Percentiles rank a stretch among this genome's conserved stretches.
These are phyloP conservation scores for Torulaspora quercuum DNA, from an alignment of 805 yeast species.

Conservation along the genomic window DNA sequence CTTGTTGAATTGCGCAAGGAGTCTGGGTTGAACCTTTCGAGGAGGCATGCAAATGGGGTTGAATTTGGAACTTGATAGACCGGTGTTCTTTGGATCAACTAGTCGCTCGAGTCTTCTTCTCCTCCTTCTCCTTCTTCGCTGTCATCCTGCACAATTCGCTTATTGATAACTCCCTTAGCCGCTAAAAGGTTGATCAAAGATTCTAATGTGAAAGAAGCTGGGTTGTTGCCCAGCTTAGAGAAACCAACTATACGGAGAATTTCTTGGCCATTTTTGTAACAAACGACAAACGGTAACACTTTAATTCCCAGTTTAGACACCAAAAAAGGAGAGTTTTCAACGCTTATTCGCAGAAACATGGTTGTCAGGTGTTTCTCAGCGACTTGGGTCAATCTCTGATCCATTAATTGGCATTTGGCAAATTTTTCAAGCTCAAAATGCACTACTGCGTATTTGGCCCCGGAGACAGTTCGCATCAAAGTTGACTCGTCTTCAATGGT, in stretches of 20 bases:
- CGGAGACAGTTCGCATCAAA: constrained; percentile 50
- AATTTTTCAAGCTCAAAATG: constrained; percentile 65
- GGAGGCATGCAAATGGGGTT: no score
- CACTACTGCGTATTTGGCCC: constrained; percentile 44
- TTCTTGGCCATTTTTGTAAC: constrained; percentile 60
- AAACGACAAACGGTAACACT: constrained; percentile 66
- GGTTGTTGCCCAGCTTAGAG: constrained; percentile 51
- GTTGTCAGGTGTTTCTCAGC: constrained; percentile 58
- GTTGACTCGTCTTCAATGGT: constrained; percentile 51
- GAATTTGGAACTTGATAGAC: no score
- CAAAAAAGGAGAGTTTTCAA: constrained; percentile 67
- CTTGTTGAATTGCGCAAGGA: no score
- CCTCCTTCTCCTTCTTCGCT: not conserved
- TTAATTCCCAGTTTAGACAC: constrained; percentile 60
- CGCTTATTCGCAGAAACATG: constrained; percentile 53
- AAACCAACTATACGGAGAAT: constrained; percentile 64
- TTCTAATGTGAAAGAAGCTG: constrained; percentile 46
- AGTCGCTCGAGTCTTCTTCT: constrained; percentile 1
- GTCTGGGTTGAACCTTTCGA: no score
- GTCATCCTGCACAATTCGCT: constrained; percentile 16
- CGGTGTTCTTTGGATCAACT: not conserved
- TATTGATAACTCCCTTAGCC: constrained; percentile 15
- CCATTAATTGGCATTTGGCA: constrained; percentile 58
- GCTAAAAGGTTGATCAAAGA: constrained; percentile 45
- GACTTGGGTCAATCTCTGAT: constrained; percentile 41